Percentiles rank a stretch among this genome's conserved stretches.
Evolutionary conservation across 2,329 filamentous ascomycete species (phyloP).

Genomic region (Fusarium sp.): DNA sequence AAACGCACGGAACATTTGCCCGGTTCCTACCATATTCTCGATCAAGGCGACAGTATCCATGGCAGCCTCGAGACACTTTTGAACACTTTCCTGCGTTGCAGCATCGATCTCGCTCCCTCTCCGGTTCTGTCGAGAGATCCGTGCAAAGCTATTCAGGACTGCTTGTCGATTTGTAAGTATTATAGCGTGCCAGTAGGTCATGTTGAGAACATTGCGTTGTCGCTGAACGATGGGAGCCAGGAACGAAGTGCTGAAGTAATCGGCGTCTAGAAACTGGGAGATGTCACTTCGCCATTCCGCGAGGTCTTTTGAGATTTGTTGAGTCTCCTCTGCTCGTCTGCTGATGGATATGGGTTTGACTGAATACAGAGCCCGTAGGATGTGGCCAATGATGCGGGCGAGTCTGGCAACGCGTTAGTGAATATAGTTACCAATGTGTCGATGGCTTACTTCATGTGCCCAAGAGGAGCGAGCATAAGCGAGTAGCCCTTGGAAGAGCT

Average conservation of each 20-base stretch:
- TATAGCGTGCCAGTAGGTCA: constrained; percentile 59
- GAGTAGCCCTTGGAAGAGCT: constrained; percentile 27
- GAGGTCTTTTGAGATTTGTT: constrained; percentile 50
- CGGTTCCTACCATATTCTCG: constrained; percentile 40
- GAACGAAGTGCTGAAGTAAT: constrained; percentile 51
- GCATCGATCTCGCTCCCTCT: constrained; percentile 11
- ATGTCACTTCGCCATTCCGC: constrained; percentile 53
- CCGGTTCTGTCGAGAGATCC: constrained; percentile 21
- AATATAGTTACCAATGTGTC: fast-evolving
- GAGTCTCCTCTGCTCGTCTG: constrained; percentile 44
- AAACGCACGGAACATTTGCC: constrained; percentile 44
- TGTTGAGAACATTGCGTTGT: constrained; percentile 57
- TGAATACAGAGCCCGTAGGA: constrained; percentile 53
- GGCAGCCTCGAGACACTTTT: constrained; percentile 38
- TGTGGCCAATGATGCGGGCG: constrained; percentile 52
- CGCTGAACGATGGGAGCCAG: constrained; percentile 57
- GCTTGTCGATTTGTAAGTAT: constrained; percentile 57
- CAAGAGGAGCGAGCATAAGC: constrained; percentile 53
- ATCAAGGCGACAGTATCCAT: constrained; percentile 42
- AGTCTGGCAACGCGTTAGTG: constrained; percentile 41
- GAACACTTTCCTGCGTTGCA: constrained; percentile 35
- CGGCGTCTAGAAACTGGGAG: constrained; percentile 55
- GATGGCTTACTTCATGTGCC: constrained; percentile 51
- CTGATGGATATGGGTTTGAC: constrained; percentile 51
- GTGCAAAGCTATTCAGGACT: constrained; percentile 53